Conservation (phyloP, 164 flowering plant species). For the Magnolia officinalis region DNA sequence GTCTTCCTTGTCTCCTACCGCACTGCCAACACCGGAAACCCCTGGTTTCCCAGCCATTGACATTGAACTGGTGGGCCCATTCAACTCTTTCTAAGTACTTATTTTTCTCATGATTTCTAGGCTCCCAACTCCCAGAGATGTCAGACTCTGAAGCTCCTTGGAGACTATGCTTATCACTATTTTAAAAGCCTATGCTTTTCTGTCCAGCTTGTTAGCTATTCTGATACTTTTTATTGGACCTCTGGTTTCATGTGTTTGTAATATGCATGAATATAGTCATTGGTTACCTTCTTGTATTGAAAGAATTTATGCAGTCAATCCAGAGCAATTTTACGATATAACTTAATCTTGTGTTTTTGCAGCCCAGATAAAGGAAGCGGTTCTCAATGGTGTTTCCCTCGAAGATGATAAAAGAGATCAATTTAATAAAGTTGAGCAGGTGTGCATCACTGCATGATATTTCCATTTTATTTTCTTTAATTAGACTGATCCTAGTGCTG, state of each 20-base stretch:
- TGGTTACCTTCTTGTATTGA: background rate
- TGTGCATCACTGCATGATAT: constrained; percentile 11
- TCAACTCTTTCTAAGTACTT: background rate
- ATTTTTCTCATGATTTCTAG: background rate
- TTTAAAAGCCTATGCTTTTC: background rate
- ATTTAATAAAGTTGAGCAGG: constrained; percentile 92
- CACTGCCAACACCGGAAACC: too few relatives aligned
- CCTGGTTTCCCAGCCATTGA: too few relatives aligned
- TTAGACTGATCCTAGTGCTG: background rate
- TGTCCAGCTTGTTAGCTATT: background rate
- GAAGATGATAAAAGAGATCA: constrained; percentile 80
- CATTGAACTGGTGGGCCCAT: background rate
- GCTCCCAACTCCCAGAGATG: background rate
- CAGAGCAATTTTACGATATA: background rate
- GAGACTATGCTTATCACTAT: background rate
- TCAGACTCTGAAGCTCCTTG: background rate
- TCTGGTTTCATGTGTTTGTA: too few relatives aligned
- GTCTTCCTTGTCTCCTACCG: too few relatives aligned
- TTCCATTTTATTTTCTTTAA: background rate
- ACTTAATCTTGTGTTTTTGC: constrained; percentile 14
- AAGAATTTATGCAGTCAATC: background rate
- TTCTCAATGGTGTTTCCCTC: constrained; percentile 85
- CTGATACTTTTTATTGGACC: too few relatives aligned
- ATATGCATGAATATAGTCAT: background rate
- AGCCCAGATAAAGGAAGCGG: constrained; percentile 91